phyloP scores from a whole-genome alignment of 179 eudicot species.

The Silene coronaria region DNA sequence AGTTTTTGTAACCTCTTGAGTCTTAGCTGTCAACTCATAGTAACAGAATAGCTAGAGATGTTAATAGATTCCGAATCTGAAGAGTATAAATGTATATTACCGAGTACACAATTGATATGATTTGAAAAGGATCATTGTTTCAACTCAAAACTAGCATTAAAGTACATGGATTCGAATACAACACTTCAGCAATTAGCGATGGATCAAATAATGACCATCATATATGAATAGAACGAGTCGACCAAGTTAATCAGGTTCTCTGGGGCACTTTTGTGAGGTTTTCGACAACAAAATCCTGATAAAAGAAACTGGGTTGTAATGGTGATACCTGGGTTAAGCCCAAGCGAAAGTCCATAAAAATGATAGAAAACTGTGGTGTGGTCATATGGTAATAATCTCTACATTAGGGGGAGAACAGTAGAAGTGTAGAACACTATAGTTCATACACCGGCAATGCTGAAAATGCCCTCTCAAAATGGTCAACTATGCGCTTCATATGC shows the following conservation, averaged over 20 bases:
- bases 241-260: background rate
- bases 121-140: no score
- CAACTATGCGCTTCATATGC: conserved; percentile 44
- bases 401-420: background rate
- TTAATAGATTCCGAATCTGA: no score
- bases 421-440: background rate
- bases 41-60: no score
- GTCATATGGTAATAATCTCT: background rate
- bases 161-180: no score
- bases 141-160: no score
- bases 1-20: no score
- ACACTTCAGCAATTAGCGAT: background rate
- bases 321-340: background rate
- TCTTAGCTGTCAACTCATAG: no score
- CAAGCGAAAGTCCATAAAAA: background rate
- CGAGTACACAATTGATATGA: no score
- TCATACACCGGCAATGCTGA: conserved; percentile 28
- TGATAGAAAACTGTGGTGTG: conserved; percentile 14
- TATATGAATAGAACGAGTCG: background rate
- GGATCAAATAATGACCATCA: background rate
- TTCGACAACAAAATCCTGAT: background rate
- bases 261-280: background rate
- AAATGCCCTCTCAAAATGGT: conserved; percentile 44
- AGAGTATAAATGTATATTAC: no score
- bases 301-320: background rate